These are phyloP conservation scores for Coniochaeta sp. DNA, from an alignment of 2,329 filamentous ascomycete genomes.

Conservation along the genomic window DNA sequence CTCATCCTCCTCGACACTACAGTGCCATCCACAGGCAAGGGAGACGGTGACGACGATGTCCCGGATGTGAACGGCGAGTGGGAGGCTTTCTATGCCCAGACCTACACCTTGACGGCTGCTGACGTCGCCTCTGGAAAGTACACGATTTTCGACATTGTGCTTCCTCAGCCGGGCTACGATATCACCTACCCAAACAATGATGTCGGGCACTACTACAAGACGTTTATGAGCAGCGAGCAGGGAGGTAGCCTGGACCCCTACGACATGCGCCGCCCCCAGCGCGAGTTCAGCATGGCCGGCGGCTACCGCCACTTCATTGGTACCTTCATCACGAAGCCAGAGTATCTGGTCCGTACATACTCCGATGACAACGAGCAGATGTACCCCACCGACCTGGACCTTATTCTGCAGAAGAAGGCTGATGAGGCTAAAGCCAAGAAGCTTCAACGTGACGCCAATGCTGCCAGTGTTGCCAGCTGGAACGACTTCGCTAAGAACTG, in stretches of 20 bases:
- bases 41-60: constrained; percentile 53
- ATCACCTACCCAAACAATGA: constrained; percentile 79
- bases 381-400: constrained; percentile 79
- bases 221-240: constrained; percentile 74
- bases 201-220: constrained; percentile 74
- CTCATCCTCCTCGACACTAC: constrained; percentile 57
- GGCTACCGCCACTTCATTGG: constrained; percentile 82
- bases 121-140: constrained; percentile 73
- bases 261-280: constrained; percentile 79
- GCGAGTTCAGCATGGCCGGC: constrained; percentile 82
- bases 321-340: constrained; percentile 57
- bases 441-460: constrained; percentile 16
- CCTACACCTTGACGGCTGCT: constrained; percentile 65
- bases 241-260: constrained; percentile 77
- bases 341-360: constrained; percentile 66
- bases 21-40: constrained; percentile 21
- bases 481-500: constrained; percentile 12
- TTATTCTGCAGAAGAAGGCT: constrained; percentile 40
- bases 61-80: constrained; percentile 44
- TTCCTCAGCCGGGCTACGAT: constrained; percentile 89
- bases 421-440: constrained; percentile 13
- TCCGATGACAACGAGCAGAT: constrained; percentile 70
- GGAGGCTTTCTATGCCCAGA: constrained; percentile 42
- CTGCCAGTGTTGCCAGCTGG: constrained; percentile 10
- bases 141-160: constrained; percentile 78